A percentile compares a stretch with the other conserved stretches of the same genome.
Evolutionary conservation across 177 flowering plant species (phyloP).

Genomic region (Vitis hybrid): DNA sequence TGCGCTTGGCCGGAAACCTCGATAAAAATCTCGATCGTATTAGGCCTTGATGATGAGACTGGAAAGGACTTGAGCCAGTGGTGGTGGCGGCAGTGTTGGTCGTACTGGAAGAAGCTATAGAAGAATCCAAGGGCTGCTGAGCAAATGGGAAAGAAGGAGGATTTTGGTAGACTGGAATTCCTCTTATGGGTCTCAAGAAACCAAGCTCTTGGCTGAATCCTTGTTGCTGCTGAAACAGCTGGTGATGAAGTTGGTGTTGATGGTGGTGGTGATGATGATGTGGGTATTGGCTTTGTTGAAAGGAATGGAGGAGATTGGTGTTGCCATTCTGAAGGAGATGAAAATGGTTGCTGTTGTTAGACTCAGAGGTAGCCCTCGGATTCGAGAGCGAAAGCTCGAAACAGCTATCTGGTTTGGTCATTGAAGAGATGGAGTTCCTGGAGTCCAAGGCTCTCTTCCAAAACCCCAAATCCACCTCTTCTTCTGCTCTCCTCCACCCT

Average conservation of each 20-base stretch:
- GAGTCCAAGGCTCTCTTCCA: conserved; percentile 70
- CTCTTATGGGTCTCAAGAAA: conserved; percentile 75
- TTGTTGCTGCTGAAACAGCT: conserved; percentile 11
- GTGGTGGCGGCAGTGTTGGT: conserved; percentile 8
- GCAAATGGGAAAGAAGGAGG: conserved; percentile 26
- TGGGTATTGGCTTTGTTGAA: conserved; percentile 24
- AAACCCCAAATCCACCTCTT: conserved; percentile 66
- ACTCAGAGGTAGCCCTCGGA: conserved; percentile 34
- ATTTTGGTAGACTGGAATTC: conserved; percentile 76
- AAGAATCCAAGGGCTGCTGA: conserved; percentile 19
- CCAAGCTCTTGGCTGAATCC: conserved; percentile 38
- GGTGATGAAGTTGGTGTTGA: conserved; percentile 18
- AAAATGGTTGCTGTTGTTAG: conserved; percentile 19
- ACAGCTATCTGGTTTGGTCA: conserved; percentile 21
- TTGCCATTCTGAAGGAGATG: conserved; percentile 25
- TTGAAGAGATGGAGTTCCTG: conserved; percentile 31
- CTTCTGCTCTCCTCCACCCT: conserved; percentile 40
- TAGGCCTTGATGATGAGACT: conserved; percentile 31
- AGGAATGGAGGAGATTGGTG: conserved; percentile 25
- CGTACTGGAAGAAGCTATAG: conserved; percentile 9
- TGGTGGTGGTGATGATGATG: conserved; percentile 30
- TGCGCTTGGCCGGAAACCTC: conserved; percentile 71
- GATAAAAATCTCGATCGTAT: conserved; percentile 72
- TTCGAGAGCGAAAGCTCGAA: conserved; percentile 59
- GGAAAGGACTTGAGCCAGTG: conserved; percentile 9